These are phyloP conservation scores for Globisporangium viniferum DNA, from an alignment of 352 stramenopile species.

Conservation along the genomic window DNA sequence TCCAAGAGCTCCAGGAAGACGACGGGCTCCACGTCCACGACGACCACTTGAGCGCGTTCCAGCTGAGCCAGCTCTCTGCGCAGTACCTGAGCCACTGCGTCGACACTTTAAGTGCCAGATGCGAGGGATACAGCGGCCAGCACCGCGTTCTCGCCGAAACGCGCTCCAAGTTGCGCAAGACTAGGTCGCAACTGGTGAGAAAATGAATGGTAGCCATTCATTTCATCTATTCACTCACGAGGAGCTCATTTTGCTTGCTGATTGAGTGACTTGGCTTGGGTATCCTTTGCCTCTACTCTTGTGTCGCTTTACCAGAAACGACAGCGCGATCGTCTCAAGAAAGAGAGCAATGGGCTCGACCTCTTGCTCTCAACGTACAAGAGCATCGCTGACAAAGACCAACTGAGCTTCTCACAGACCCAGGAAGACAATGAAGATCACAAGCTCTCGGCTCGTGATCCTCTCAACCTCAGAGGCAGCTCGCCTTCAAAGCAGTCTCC, in stretches of 20 bases:
- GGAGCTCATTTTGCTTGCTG: neutral
- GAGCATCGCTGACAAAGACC: constrained; percentile 37
- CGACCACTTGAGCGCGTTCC: constrained; percentile 45
- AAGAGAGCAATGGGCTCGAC: constrained; percentile 51
- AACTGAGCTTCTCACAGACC: neutral
- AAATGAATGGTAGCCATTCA: neutral
- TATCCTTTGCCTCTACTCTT: neutral
- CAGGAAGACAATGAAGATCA: neutral
- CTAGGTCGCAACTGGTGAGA: constrained; percentile 30
- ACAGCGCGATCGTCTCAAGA: constrained; percentile 39
- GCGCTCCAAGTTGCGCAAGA: constrained; percentile 17
- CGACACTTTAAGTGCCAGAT: constrained; percentile 29
- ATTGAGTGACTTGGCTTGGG: neutral
- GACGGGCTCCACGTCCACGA: constrained; percentile 52
- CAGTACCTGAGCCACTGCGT: constrained; percentile 75
- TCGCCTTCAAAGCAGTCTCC: neutral
- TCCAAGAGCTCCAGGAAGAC: constrained; percentile 44
- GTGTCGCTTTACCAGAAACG: constrained; percentile 24
- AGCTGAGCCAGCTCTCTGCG: constrained; percentile 50
- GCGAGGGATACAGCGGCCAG: constrained; percentile 40
- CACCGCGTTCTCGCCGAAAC: constrained; percentile 21
- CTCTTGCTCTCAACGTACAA: constrained; percentile 53
- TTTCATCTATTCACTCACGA: neutral
- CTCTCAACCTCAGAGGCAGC: neutral
- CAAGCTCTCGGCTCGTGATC: neutral